A percentile compares a stretch with the other conserved stretches of the same genome.
Evolutionary conservation across 768 basidiomycete genomes (phyloP).

Genomic region (Suillus subaureus): DNA sequence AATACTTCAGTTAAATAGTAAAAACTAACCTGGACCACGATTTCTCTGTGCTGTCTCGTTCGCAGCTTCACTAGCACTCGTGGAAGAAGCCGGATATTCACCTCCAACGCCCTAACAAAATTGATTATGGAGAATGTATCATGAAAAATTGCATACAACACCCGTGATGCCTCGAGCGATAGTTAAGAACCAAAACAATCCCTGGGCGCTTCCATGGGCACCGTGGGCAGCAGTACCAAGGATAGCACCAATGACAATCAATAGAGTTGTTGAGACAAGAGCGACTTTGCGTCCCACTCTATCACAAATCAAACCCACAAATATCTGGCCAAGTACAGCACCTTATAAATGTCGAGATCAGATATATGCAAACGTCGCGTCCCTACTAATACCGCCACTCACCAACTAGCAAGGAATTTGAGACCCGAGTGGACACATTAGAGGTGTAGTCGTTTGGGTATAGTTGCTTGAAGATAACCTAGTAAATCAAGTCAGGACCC

Average conservation of each 20-base stretch:
- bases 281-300: constrained; percentile 76
- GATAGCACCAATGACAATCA: constrained; percentile 71
- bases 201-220: constrained; percentile 51
- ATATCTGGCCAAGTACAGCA: constrained; percentile 60
- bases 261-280: constrained; percentile 63
- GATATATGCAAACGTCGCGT: neutral
- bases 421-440: constrained; percentile 64
- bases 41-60: constrained; percentile 64
- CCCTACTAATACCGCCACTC: constrained; percentile 23
- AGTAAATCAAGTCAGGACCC: constrained; percentile 14
- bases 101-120: constrained; percentile 64
- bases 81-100: constrained; percentile 76
- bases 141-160: constrained; percentile 42
- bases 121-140: neutral
- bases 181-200: constrained; percentile 77
- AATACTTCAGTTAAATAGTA: constrained; percentile 7
- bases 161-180: constrained; percentile 73
- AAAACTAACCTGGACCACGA: constrained; percentile 58
- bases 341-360: constrained; percentile 37
- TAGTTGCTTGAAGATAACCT: constrained; percentile 67
- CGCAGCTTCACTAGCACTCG: constrained; percentile 70
- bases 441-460: constrained; percentile 67
- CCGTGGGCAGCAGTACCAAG: constrained; percentile 72
- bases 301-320: constrained; percentile 73
- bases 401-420: constrained; percentile 73